These are phyloP conservation scores for Pelargonium cotyledonis DNA, from an alignment of 441 rosid genomes.

Conservation along the genomic window DNA sequence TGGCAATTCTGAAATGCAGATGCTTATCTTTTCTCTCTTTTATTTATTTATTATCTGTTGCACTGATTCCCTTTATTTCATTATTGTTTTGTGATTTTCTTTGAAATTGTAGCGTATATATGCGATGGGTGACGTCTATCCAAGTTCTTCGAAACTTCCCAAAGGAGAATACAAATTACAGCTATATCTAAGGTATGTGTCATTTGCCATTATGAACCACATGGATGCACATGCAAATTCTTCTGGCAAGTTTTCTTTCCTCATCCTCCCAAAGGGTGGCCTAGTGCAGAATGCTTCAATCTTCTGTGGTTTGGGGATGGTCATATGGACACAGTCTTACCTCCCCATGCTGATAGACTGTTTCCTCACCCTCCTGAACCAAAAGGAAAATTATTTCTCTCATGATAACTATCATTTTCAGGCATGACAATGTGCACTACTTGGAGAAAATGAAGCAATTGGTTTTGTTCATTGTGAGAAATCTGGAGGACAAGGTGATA, in stretches of 20 bases:
- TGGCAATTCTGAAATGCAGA: no score
- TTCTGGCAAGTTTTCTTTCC: no score
- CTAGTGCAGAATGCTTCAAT: no score
- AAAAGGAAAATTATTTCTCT: slow-evolving; percentile 12
- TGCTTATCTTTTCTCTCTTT: slow-evolving; percentile 3
- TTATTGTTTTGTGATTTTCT: slow-evolving; percentile 8
- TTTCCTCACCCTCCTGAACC: background rate
- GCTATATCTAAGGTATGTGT: slow-evolving; percentile 64
- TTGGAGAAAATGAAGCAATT: slow-evolving; percentile 91
- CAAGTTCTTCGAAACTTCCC: slow-evolving; percentile 67
- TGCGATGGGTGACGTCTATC: slow-evolving; percentile 88
- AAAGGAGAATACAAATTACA: slow-evolving; percentile 86
- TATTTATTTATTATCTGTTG: slow-evolving; percentile 9
- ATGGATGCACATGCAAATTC: no score
- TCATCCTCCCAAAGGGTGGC: no score
- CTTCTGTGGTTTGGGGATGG: no score
- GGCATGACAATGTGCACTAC: slow-evolving; percentile 86
- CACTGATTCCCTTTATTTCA: slow-evolving; percentile 14
- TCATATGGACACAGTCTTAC: no score
- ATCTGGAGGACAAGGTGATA: slow-evolving; percentile 72
- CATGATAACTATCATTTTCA: slow-evolving; percentile 37
- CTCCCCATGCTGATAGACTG: no score
- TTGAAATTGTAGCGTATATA: slow-evolving; percentile 51
- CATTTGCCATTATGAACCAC: background rate
- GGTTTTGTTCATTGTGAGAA: slow-evolving; percentile 71